A percentile compares a stretch with the other conserved stretches of the same genome.
Evolutionary conservation across 768 basidiomycete genomes (phyloP).

Genomic region (Daedaleopsis sinensis): DNA sequence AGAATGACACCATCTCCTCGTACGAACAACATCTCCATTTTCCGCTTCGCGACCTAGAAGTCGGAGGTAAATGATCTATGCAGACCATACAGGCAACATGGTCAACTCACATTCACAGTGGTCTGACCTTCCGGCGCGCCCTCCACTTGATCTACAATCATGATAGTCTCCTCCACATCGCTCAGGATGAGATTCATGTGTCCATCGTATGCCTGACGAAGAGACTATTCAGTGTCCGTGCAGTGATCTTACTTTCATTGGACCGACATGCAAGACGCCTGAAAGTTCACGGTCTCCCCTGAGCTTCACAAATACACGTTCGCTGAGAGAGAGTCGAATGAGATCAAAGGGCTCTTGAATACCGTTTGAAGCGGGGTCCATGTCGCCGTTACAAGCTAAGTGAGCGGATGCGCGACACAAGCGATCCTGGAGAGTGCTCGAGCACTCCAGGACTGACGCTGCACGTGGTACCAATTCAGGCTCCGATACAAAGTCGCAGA

Average conservation of each 20-base stretch:
- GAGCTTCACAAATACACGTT: slow-evolving; percentile 97
- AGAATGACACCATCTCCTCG: slow-evolving; percentile 96
- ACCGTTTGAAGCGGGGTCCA: slow-evolving; percentile 73
- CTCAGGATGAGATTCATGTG: slow-evolving; percentile 99
- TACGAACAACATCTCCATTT: slow-evolving; percentile 98
- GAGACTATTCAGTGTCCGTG: slow-evolving; percentile 17
- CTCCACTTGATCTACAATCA: slow-evolving; percentile 89
- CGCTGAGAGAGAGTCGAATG: slow-evolving; percentile 92
- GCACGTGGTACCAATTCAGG: slow-evolving; percentile 21
- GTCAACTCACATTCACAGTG: slow-evolving; percentile 61
- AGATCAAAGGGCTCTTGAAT: slow-evolving; percentile 98
- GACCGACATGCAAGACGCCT: slow-evolving; percentile 87
- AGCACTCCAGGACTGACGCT: not conserved
- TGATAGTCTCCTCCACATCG: slow-evolving; percentile 96
- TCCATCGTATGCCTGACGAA: slow-evolving; percentile 92
- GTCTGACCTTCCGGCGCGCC: slow-evolving; percentile 56
- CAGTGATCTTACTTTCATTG: slow-evolving; percentile 5
- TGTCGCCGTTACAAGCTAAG: slow-evolving; percentile 31
- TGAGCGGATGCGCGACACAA: slow-evolving; percentile 3
- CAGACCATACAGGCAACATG: not conserved
- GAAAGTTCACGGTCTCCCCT: slow-evolving; percentile 91
- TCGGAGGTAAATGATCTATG: not conserved
- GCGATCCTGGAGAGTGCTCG: too few species aligned
- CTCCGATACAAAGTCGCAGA: slow-evolving; percentile 19
- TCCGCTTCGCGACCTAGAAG: slow-evolving; percentile 83